Evolutionary conservation across 371 early-diverging fungal species (phyloP).

Genomic region (Dichotomocladium elegans): DNA sequence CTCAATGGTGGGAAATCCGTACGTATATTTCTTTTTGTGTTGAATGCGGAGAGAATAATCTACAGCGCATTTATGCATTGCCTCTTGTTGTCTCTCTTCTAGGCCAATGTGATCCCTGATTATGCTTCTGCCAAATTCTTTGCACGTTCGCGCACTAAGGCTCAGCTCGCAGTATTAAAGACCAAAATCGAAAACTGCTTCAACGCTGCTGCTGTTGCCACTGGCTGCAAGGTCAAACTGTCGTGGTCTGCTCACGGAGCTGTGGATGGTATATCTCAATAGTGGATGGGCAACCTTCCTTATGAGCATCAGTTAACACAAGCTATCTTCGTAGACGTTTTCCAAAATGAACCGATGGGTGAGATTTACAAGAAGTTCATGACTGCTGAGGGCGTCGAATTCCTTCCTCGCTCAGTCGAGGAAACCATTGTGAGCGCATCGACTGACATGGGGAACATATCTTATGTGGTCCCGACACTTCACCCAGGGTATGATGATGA

Average conservation of each 20-base stretch:
- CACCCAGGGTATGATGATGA: constrained; percentile 40
- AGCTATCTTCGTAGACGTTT: constrained; percentile 29
- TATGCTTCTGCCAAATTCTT: constrained; percentile 42
- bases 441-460: constrained; percentile 77
- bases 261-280: constrained; percentile 55
- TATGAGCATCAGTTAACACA: too few relatives aligned
- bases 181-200: constrained; percentile 43
- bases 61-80: background rate
- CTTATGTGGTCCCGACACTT: constrained; percentile 33
- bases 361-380: constrained; percentile 52
- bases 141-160: constrained; percentile 43
- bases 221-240: constrained; percentile 60
- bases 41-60: too few relatives aligned
- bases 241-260: constrained; percentile 77
- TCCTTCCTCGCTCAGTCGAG: constrained; percentile 31
- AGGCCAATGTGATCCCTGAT: constrained; percentile 47
- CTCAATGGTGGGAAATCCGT: constrained; percentile 61
- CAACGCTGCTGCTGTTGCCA: constrained; percentile 57
- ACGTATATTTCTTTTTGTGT: constrained; percentile 23
- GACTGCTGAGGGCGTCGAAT: constrained; percentile 34
- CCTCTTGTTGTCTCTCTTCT: too few relatives aligned
- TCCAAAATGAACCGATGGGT: constrained; percentile 55
- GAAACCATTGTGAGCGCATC: constrained; percentile 39
- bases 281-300: background rate
- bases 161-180: constrained; percentile 38